Evolutionary conservation across 2,329 filamentous ascomycete species (phyloP), one percentile per base, ranked within the genome.

Genomic region (Didymella sp.): DNA sequence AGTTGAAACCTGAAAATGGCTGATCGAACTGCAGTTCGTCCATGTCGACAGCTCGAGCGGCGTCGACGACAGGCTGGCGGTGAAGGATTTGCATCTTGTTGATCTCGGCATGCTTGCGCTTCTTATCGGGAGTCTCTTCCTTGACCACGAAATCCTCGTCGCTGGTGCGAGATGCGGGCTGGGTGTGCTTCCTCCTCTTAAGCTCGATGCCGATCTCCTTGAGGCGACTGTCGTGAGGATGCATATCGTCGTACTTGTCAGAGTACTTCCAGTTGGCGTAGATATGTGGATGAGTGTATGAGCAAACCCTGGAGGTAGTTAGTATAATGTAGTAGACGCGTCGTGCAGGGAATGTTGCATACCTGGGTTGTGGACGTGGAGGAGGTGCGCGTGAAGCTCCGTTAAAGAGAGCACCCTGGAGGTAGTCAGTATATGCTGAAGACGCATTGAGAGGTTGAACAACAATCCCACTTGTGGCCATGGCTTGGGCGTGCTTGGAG

Each of bases 91-190:
- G 30, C 27, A 38, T 38, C 24, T 19, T 49, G 17, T 13, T 9
- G 1, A 33, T 27, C 21, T 55, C 51, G 5, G 44, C 17, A 25
- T 41, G 40, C 45, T 44, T 55, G 11, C 44, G 45, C 38, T 55
- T 55, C 24, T 31, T 48, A 4, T 30, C 38, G 8, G 38, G 25
- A 4, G 38, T 37, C n/a, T 55, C 44, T 19, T 54, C 31, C 17
- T 37, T 40, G 28, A 38, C 31, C 30, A 49, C 44, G 4, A 19
- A 13, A 3, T 25, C 51, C 3, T 44, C 38, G n/a, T 15, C n/a
- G 24, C 27, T 33, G 15, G 51, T 47, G 31, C 30, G 38, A 15
- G 44, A n/a, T 1, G 44, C 11, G 13, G 25, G 22, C 37, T 12
- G 30, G 15, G 45, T 5, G 4, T 11, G 21, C 15, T 13, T 28